Evolutionary conservation across 2,329 filamentous ascomycete species (phyloP).

Genomic region (Coleophoma crateriformis): DNA sequence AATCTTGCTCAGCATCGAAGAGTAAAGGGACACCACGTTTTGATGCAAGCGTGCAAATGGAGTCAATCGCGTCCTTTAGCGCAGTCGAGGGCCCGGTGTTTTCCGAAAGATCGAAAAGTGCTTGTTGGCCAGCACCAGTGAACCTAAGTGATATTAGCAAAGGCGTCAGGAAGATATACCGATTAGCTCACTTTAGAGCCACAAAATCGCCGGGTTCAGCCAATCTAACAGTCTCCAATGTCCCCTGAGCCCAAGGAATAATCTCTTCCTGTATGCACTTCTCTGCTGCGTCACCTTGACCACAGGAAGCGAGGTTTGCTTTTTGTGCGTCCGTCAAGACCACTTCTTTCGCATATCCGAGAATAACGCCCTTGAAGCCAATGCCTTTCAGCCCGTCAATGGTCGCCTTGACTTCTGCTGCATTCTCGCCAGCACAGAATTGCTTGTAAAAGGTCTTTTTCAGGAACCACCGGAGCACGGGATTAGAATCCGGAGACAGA

Average conservation of each 20-base stretch:
- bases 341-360: conserved; percentile 80
- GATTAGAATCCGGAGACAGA: conserved; percentile 72
- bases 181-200: conserved; percentile 39
- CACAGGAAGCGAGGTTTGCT: conserved; percentile 34
- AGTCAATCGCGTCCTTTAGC: conserved; percentile 65
- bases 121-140: conserved; percentile 74
- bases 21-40: conserved; percentile 67
- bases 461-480: conserved; percentile 61
- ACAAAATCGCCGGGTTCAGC: conserved; percentile 45
- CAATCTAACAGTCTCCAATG: conserved; percentile 63
- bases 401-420: conserved; percentile 60
- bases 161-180: neutral
- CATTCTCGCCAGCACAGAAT: conserved; percentile 80
- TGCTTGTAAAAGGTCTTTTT: conserved; percentile 86
- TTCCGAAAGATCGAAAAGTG: conserved; percentile 60
- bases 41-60: conserved; percentile 68
- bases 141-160: conserved; percentile 42
- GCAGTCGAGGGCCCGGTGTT: conserved; percentile 56
- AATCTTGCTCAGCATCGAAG: conserved; percentile 81
- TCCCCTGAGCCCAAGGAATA: conserved; percentile 66
- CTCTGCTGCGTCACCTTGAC: conserved; percentile 41
- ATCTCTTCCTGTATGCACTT: conserved; percentile 54
- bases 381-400: conserved; percentile 62
- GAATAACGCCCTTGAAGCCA: conserved; percentile 78
- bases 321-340: conserved; percentile 56